Evolutionary conservation across 2,329 filamentous ascomycete genomes (phyloP), one percentile per base, ranked within the genome.

Genomic region (Hymenotorrendiella dingleyae): DNA sequence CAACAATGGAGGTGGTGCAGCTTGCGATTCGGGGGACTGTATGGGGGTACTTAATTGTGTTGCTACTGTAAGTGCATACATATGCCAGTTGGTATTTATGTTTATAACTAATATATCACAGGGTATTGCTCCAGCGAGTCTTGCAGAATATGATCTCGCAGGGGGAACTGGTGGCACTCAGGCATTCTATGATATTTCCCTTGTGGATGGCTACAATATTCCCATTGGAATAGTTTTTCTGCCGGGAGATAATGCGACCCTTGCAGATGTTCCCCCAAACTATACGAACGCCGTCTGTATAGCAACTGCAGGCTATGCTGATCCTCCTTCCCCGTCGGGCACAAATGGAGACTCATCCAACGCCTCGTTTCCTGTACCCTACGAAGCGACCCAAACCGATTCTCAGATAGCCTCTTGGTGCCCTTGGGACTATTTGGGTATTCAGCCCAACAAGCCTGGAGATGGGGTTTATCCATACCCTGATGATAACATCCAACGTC

Each of bases 191-290:
- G 86, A 93, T 62, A 86, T 93, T 49, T 89, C 84, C 29, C 71
- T 91, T 3, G 86, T 93, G 17, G 86, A 93, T 59, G 86, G 86
- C 36, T 91, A 91, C 72, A 91, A 91, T 59, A 65, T 91, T 1
- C 84, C 84, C 2, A 60, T 90, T 48, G 82, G 77, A 22, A 76
- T 79, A 58, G 69, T 72, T 42, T 76, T 80, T 53, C 69, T 78
- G 20, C 74, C 76, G 3, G 74, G 80, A 17, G 71, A 74, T 41
- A 81, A 85, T 54, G 72, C 74, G 6, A 72, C 70, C 1, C 73
- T 84, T 7, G 64, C 69, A 38, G 65, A 69, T 42, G 81, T 90
- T 45, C 83, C 85, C 10, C 82, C 84, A 7, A 89, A 88, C 55
- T 71, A 87, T 17, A 85, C 82, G 39, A 90, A 89, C 59, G 78